Evolutionary conservation across 2,329 filamentous ascomycete genomes (phyloP), one percentile per base, ranked within the genome.

Genomic region (Colletotrichum sp.): DNA sequence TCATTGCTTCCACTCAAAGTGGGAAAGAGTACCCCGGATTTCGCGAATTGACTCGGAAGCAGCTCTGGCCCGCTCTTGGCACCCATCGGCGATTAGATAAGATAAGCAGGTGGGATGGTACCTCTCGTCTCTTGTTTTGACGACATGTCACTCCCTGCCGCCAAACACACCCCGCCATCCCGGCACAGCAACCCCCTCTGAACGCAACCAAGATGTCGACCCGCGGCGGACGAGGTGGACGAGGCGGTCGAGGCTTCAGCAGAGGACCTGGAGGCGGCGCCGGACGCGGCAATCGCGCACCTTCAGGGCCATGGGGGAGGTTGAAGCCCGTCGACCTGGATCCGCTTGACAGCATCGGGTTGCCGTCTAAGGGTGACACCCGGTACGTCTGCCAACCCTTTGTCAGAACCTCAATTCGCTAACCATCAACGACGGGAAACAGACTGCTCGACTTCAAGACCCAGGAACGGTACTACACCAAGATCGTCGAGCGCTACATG

Each of bases 331-430:
- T 93, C 76, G 91, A 93, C 60, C 87, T 92, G 73, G 96, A 98
- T 83, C 92, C 94, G 16, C 88, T 99, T 32, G 94, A 98, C 79
- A 90, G 89, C 76, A 94, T 98, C 79, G 96, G 96, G 3, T 89
- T 98, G 78, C 95, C 95, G 6, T 98, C 96, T 3, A 98, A 98
- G 82, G 96, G 96, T 68, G 96, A 99, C 84, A 94, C 90, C 64
- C 93, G 94, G 96, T 96, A 88, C 52, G 30, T 63, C 58, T 24
- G 8, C 28, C 48, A n/a, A n/a, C n/a, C n/a, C n/a, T n/a, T n/a
- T n/a, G n/a, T n/a, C n/a, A n/a, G n/a, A n/a, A n/a, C n/a, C n/a
- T n/a, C n/a, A n/a, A n/a, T n/a, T 28, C 2, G 26, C 26, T 28
- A 28, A 28, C 26, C 26, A 28, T 2, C 1, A 28, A 28, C 26